Conservation (phyloP, 2,329 filamentous ascomycete genomes). For the Proliferodiscus dingleyae region DNA sequence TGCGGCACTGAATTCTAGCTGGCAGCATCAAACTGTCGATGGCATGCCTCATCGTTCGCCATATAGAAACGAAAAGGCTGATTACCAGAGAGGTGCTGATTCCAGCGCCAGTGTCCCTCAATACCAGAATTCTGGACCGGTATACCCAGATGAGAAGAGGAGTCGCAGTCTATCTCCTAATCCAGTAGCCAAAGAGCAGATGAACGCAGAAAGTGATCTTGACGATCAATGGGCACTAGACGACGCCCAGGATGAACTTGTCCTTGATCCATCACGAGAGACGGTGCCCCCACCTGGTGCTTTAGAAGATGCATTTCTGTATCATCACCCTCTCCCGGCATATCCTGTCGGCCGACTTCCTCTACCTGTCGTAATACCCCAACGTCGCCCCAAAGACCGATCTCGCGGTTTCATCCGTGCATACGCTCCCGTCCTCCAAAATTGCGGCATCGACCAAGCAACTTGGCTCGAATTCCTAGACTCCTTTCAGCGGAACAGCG, state of each 20-base stretch:
- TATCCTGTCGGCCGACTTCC: not conserved
- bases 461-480: slow-evolving; percentile 45
- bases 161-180: not conserved
- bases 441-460: slow-evolving; percentile 41
- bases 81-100: not conserved
- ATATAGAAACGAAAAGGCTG: not conserved
- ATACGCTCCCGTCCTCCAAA: slow-evolving; percentile 43
- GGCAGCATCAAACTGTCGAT: no score
- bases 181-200: not conserved
- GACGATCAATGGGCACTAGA: slow-evolving; percentile 8
- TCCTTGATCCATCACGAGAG: not conserved
- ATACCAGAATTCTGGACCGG: not conserved
- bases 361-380: slow-evolving; percentile 43
- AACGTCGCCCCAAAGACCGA: slow-evolving; percentile 43
- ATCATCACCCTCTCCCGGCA: slow-evolving; percentile 3
- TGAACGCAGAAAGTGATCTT: slow-evolving; percentile 1
- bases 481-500: slow-evolving; percentile 39
- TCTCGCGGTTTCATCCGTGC: slow-evolving; percentile 46
- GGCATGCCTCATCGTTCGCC: not conserved
- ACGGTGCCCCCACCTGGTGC: no score
- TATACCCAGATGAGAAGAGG: not conserved
- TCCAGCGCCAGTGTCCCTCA: no score
- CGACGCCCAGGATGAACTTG: slow-evolving; percentile 8
- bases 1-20: no score
- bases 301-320: not conserved